Base-by-base conservation (phyloP, 768 basidiomycete species). In the Clitopilus hobsonii region DNA sequence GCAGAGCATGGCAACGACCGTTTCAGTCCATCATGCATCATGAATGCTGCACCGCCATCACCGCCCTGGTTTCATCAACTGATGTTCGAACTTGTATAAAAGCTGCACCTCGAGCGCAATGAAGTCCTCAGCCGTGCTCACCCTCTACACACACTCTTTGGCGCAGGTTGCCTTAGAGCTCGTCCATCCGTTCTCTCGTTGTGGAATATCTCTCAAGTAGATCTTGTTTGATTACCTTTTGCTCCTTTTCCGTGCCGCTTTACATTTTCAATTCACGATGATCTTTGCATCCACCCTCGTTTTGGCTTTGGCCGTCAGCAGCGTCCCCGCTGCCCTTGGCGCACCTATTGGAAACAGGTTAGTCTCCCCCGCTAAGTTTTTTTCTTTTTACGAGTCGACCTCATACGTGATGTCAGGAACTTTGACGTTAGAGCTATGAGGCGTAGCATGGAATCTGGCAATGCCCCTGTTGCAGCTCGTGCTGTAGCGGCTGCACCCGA, bases 131-230 rank as follows among this genome's bases (percentile, higher is more conserved):
- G 60, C 58, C 59, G 60, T 59, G 58, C 61, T 59, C 56, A 56
- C 55, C 29, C 24, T n/a, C 24, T 28, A 23, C 23, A 29, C 49
- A 56, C 51, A 52, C 41, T 62, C 58, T 60, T 51, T 52, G 61
- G 61, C 56, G 60, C 61, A 58, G 61, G 61, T 58, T 60, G 55
- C 61, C 61, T 54, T 36, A 58, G 61, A 60, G 54, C 56, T 56
- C 49, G 38, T 22, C 45, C 45, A n/a, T 49, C 53, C 24, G 45
- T 3, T 45, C 50, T 38, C 38, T 22, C 24, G 38, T 18, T 24
- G 26, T 24, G 54, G 41, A 22, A 26, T 52, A 47, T 25, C 20
- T 51, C 36, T 45, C 27, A 61, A 61, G 60, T 49, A 57, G 60
- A 57, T 56, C 60, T 60, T 57, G 54, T 45, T 29, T 49, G 23